Evolutionary conservation across 352 stramenopile genomes (phyloP), one percentile per base, ranked within the genome.

Genomic region (Globisporangium polare): DNA sequence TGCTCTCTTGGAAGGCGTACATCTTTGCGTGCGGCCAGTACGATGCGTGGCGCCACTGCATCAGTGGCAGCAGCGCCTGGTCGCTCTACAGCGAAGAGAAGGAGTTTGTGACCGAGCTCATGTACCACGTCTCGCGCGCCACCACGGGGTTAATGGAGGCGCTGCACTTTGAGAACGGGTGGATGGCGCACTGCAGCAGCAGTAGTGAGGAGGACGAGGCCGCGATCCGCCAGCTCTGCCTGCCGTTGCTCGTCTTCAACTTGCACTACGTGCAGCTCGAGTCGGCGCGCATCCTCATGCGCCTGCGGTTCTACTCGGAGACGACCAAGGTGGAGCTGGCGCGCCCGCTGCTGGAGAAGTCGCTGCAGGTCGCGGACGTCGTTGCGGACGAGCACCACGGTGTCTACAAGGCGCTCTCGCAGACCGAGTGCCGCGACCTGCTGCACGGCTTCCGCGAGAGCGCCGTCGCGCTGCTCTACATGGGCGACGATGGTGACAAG

Each of bases 121-220:
- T 90, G 78, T 89, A 89, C 64, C 80, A 90, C 47, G 79, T 83
- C 12, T 83, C 83, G 12, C 67, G 75, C 4, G 77, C 83, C 0
- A 69, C 71, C 29, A 70, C 68, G 1, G 73, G 72, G 9, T 72
- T 85, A n/a, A 55, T 88, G n/a, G 82, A 89, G 37, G 82, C 76
- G 37, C 71, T 95, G 51, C 80, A 92, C 43, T 95, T 95, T 63
- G 83, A 91, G 59, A 73, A 88, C 24, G 86, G 80, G 12, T 95
- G 86, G 86, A 70, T 93, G 47, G 43, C 73, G 29, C 56, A 69
- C n/a, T 89, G 82, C 53, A 74, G 68, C 24, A 39, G 33, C 15
- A 73, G 74, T 12, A 68, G 80, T 53, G 68, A 68, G 15, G 64
- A 68, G 18, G 78, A 83, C 51, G 77, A 90, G 37, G 62, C 60